Evolutionary conservation across 129 eudicot genomes (phyloP), one percentile per base, ranked within the genome.

Genomic region (Rutidosis leptorrhynchoides): DNA sequence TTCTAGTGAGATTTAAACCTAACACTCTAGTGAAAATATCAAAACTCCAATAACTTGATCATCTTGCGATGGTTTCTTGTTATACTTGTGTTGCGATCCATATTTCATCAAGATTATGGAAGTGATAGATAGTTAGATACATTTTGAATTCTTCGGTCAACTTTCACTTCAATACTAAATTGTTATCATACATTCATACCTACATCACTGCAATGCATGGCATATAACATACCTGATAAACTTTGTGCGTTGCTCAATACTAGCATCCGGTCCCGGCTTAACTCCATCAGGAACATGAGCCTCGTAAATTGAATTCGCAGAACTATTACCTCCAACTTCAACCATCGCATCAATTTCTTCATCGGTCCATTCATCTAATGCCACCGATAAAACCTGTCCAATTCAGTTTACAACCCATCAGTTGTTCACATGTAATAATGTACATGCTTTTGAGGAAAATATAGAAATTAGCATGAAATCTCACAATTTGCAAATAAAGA

Each of bases 311-410:
- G 95, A 81, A 80, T 90, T 90, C 45, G 90, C 97, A 55, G 87
- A 79, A 40, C 87, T 85, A 75, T 90, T 90, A 76, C 97, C 97
- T 67, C 97, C 97, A 37, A 90, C 95, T 78, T 87, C 97, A 43
- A 84, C 62, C 92, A 90, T 87, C 10, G 95, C 77, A 45, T 90
- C 95, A 37, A 90, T 51, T 63, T 90, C 93, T 62, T 87, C 95
- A 66, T 90, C 95, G 2, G 89, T 70, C 97, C 97, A 90, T 55
- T 90, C 95, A 87, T 90, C 97, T 64, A 90, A 79, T 30, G 97
- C 87, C 81, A 90, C 97, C 21, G 97, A 90, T 67, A 90, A 73
- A 72, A 90, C 97, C 97, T 90, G 80, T 9, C 6, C 63, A 48
- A 10, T 54, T 14, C 67, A 42, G 7, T 32, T 26, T 54, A 72